Evolutionary conservation across 129 eudicot genomes (phyloP).

Genomic region (Smallanthus sonchifolius): DNA sequence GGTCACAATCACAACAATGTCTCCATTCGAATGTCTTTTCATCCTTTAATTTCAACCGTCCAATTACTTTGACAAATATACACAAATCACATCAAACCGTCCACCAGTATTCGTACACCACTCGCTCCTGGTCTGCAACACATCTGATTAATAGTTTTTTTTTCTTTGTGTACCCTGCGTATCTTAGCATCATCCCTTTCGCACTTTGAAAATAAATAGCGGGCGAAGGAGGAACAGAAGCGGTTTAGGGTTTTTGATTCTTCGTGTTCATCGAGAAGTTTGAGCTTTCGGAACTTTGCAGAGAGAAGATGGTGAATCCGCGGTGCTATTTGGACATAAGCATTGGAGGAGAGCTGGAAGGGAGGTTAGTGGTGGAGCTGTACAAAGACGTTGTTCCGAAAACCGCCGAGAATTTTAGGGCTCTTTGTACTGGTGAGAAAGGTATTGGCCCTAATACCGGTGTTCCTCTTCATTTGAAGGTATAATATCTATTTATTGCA

Average conservation of each 20-base stretch:
- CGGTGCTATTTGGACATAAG: conserved; percentile 69
- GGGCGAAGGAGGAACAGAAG: neutral
- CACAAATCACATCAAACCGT: conserved; percentile 23
- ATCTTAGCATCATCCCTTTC: conserved; percentile 25
- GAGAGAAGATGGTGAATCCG: conserved; percentile 41
- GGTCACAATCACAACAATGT: conserved; percentile 23
- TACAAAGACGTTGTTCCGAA: conserved; percentile 72
- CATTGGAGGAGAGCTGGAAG: conserved; percentile 88
- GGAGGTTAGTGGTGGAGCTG: conserved; percentile 72
- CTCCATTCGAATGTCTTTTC: conserved; percentile 23
- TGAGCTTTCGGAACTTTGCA: neutral
- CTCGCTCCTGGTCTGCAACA: conserved; percentile 7
- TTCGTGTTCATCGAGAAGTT: neutral
- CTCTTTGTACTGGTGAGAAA: conserved; percentile 90
- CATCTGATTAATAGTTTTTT: conserved; percentile 4
- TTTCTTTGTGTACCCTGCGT: conserved; percentile 33
- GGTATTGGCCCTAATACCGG: conserved; percentile 72
- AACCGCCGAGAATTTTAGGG: conserved; percentile 95
- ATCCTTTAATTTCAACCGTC: conserved; percentile 8
- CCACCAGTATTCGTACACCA: conserved; percentile 6
- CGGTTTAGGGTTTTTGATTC: conserved; percentile 41
- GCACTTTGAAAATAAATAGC: conserved; percentile 37
- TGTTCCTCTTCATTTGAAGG: conserved; percentile 86
- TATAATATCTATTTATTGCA: neutral
- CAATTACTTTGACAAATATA: neutral